A percentile compares a stretch with the other conserved stretches of the same genome.
Evolutionary conservation across 345 rosid species (phyloP).

Genomic region (Eucalyptus decipiens): DNA sequence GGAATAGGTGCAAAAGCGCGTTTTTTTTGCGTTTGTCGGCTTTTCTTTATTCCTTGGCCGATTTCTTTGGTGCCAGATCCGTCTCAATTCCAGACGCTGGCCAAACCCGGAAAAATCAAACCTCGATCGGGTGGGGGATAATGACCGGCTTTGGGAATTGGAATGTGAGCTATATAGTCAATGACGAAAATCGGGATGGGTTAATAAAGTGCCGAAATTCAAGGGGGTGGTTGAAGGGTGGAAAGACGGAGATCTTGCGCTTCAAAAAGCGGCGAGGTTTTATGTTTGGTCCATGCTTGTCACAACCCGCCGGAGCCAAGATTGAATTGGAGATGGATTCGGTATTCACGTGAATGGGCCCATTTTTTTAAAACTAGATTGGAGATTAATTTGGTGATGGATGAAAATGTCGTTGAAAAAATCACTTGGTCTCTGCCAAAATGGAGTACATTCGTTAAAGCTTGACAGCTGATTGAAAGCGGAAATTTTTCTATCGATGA

Average conservation of each 20-base stretch:
- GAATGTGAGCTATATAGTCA: neutral
- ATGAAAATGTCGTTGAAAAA: neutral
- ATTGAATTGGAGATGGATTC: neutral
- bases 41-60: neutral
- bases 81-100: neutral
- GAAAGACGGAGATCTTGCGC: neutral
- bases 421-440: neutral
- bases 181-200: neutral
- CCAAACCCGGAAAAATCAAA: neutral
- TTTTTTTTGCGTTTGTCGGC: neutral
- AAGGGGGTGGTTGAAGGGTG: neutral
- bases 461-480: neutral
- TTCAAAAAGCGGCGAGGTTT: neutral
- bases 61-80: neutral
- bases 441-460: neutral
- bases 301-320: neutral
- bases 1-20: neutral
- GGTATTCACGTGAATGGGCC: neutral
- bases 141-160: neutral
- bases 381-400: neutral
- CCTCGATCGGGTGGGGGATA: neutral
- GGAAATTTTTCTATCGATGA: neutral
- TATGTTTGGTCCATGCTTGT: neutral
- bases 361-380: neutral
- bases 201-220: neutral